Percentiles rank a stretch among this genome's conserved stretches.
These are phyloP conservation scores for Trichoderma aggressivum DNA, from an alignment of 2,329 filamentous ascomycete genomes.

Conservation along the genomic window DNA sequence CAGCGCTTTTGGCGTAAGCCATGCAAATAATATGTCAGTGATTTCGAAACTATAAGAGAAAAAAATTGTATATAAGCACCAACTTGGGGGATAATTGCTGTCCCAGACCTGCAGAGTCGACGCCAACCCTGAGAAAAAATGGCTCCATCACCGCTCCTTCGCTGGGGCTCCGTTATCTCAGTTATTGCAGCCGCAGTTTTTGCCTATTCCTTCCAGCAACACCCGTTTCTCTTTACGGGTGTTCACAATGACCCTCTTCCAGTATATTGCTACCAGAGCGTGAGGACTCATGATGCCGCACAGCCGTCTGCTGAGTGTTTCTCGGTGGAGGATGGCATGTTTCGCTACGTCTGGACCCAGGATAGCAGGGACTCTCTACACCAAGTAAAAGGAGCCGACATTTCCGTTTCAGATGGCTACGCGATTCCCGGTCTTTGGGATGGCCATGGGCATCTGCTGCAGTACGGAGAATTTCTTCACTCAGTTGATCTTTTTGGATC, in stretches of 20 bases:
- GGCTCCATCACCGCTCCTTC: constrained; percentile 22
- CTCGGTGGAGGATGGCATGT: constrained; percentile 49
- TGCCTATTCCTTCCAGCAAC: constrained; percentile 31
- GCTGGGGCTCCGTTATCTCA: constrained; percentile 33
- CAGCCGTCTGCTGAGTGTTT: constrained; percentile 51
- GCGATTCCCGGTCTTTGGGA: constrained; percentile 69
- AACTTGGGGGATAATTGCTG: background rate
- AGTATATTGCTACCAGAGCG: constrained; percentile 40
- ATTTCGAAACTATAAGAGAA: background rate
- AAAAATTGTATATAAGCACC: background rate
- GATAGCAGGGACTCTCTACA: constrained; percentile 29
- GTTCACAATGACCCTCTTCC: background rate
- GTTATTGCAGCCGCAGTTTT: constrained; percentile 31
- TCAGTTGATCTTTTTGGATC: constrained; percentile 63
- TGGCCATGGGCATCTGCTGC: constrained; percentile 64
- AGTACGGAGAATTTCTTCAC: constrained; percentile 65
- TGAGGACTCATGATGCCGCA: constrained; percentile 37
- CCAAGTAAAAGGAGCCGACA: constrained; percentile 12
- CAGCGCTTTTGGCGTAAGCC: background rate
- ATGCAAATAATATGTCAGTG: background rate
- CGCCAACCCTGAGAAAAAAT: background rate
- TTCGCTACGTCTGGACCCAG: constrained; percentile 46
- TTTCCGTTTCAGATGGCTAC: constrained; percentile 39
- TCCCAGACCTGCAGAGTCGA: background rate
- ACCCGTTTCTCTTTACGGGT: constrained; percentile 24